These are phyloP conservation scores for Salvia rosmarinus DNA, from an alignment of 257 asterid genomes.

Conservation along the genomic window DNA sequence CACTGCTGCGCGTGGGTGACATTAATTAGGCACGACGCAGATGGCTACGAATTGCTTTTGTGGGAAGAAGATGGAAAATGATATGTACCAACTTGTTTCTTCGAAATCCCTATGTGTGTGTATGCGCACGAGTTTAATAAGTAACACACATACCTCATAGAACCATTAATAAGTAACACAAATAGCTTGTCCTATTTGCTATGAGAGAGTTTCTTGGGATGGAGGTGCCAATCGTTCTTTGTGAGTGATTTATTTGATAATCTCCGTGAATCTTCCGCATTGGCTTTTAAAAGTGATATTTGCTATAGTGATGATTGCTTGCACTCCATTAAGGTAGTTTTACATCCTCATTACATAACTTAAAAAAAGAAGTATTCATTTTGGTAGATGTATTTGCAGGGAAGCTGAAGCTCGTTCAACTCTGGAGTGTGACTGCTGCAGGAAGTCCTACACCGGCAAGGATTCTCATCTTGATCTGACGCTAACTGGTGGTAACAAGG, in stretches of 20 bases:
- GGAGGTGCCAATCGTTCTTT: slow-evolving; percentile 43
- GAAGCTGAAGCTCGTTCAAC: slow-evolving; percentile 47
- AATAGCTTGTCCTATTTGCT: slow-evolving; percentile 93
- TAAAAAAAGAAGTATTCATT: background rate
- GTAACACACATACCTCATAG: no score
- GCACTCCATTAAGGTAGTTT: slow-evolving; percentile 1
- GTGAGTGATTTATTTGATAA: slow-evolving; percentile 49
- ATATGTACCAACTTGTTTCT: no score
- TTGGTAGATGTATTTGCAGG: slow-evolving; percentile 45
- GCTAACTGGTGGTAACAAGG: slow-evolving; percentile 57
- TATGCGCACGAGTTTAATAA: no score
- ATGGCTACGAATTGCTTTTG: no score
- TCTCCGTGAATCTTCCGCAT: background rate
- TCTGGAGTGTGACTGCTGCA: slow-evolving; percentile 66
- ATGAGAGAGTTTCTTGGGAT: slow-evolving; percentile 44
- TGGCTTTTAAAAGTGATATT: background rate
- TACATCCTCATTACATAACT: background rate
- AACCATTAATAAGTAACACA: no score
- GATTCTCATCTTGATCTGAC: slow-evolving; percentile 73
- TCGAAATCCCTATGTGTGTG: no score
- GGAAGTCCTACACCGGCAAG: slow-evolving; percentile 60
- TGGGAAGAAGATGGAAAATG: no score
- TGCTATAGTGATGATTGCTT: background rate
- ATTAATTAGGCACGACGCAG: no score
- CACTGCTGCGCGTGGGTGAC: no score